These are phyloP conservation scores for Tricholoma flavovirens DNA, from an alignment of 768 basidiomycete species.

Conservation along the genomic window DNA sequence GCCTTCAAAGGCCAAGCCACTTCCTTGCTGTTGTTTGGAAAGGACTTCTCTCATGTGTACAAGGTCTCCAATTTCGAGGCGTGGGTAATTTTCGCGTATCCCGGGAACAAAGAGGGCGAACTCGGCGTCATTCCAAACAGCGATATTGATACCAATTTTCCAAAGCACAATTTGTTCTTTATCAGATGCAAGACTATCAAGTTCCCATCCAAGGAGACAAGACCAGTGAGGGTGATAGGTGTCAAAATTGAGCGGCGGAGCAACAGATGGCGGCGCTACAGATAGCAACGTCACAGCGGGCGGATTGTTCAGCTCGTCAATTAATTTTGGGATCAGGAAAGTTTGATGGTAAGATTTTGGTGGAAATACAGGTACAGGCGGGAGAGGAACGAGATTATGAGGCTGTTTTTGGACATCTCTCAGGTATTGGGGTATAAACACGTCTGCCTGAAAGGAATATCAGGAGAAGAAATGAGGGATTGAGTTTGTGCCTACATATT, in stretches of 20 bases:
- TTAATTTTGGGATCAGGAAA: slow-evolving; percentile 34
- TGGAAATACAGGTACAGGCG: slow-evolving; percentile 39
- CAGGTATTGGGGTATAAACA: slow-evolving; percentile 44
- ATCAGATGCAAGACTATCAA: slow-evolving; percentile 33
- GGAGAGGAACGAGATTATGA: slow-evolving; percentile 36
- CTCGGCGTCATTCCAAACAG: slow-evolving; percentile 31
- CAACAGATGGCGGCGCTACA: slow-evolving; percentile 20
- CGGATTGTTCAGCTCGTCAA: slow-evolving; percentile 22
- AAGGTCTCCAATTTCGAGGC: slow-evolving; percentile 40
- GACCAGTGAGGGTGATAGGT: slow-evolving; percentile 38
- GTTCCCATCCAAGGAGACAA: slow-evolving; percentile 39
- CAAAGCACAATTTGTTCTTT: slow-evolving; percentile 42
- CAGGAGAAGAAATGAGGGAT: not conserved
- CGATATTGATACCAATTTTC: slow-evolving; percentile 31
- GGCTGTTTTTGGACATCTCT: slow-evolving; percentile 43
- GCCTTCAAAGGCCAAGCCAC: slow-evolving; percentile 39
- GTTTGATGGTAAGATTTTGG: slow-evolving; percentile 33
- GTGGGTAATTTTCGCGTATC: slow-evolving; percentile 34
- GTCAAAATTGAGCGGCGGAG: slow-evolving; percentile 22
- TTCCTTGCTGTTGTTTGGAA: slow-evolving; percentile 25
- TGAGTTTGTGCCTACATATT: slow-evolving; percentile 31
- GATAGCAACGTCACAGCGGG: slow-evolving; percentile 23
- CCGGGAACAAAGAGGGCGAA: slow-evolving; percentile 34
- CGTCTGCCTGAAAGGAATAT: slow-evolving; percentile 32
- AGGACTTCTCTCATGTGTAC: slow-evolving; percentile 39